Evolutionary conservation across 2,329 filamentous ascomycete genomes (phyloP).

Genomic region (Zymoseptoria pseudotritici): DNA sequence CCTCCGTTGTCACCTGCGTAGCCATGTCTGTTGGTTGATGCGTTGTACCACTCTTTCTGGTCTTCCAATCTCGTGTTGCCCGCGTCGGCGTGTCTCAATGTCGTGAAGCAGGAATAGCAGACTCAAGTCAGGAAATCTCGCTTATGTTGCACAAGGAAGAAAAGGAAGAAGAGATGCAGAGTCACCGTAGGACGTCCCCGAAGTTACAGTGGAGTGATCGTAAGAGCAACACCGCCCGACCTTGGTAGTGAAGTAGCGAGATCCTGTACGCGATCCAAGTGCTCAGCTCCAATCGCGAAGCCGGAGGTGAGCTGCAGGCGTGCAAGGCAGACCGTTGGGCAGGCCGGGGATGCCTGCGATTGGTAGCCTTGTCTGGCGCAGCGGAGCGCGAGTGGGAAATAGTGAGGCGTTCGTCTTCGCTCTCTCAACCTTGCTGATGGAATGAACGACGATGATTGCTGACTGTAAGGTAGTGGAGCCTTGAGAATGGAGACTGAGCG

Average conservation of each 20-base stretch:
- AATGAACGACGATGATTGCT: background rate
- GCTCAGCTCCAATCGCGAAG: background rate
- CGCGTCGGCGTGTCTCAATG: background rate
- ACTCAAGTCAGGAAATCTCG: background rate
- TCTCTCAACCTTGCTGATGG: background rate
- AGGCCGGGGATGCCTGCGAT: background rate
- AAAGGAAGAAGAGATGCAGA: background rate
- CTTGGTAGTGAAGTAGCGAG: background rate
- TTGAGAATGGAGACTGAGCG: background rate
- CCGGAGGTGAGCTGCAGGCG: background rate
- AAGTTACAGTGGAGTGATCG: background rate
- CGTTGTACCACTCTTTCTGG: background rate
- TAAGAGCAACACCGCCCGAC: background rate
- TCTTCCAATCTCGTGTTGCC: background rate
- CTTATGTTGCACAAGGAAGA: background rate
- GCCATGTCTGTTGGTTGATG: constrained; percentile 9
- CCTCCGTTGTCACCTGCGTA: constrained; percentile 14
- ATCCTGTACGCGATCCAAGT: background rate
- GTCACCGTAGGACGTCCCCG: background rate
- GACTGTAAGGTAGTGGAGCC: background rate
- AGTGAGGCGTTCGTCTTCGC: background rate
- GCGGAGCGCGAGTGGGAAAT: background rate
- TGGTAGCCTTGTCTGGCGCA: background rate
- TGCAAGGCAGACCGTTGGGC: background rate
- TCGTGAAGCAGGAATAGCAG: background rate